These are phyloP conservation scores for Pulveroboletus sp. DNA, from an alignment of 1,284 basidiomycete genomes.

Conservation along the genomic window DNA sequence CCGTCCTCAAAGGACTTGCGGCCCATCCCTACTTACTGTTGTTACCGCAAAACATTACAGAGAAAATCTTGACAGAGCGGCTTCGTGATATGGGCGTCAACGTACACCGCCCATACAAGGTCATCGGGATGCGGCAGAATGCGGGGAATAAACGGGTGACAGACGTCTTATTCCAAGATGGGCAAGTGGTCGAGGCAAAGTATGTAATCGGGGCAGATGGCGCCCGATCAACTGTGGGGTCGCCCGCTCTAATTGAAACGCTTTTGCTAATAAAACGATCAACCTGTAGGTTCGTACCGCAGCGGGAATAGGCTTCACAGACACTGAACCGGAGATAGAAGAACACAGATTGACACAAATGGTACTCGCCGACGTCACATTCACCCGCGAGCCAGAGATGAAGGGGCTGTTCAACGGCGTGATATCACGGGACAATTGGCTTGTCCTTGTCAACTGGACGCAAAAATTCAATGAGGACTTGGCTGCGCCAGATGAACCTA, in stretches of 20 bases:
- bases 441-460: too few relatives aligned
- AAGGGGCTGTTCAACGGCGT: too few relatives aligned
- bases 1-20: too few relatives aligned
- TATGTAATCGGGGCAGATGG: conserved; percentile 62
- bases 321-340: not conserved
- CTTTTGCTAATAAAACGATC: not conserved
- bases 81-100: conserved; percentile 34
- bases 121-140: conserved; percentile 34
- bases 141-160: conserved; percentile 27
- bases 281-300: conserved; percentile 22
- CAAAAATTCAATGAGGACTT: too few relatives aligned
- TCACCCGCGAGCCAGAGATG: not conserved
- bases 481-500: too few relatives aligned
- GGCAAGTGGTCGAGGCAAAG: conserved; percentile 45
- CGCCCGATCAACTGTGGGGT: conserved; percentile 49
- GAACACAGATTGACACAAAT: conserved; percentile 23
- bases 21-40: too few relatives aligned
- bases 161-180: conserved; percentile 52
- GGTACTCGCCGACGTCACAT: conserved; percentile 23
- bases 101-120: conserved; percentile 29
- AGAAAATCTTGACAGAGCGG: conserved; percentile 51
- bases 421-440: too few relatives aligned
- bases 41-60: too few relatives aligned
- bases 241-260: too few relatives aligned
- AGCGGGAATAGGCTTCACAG: conserved; percentile 23